Base-by-base conservation (phyloP, 2,329 filamentous ascomycete species). In the Cytospora schulzeri region DNA sequence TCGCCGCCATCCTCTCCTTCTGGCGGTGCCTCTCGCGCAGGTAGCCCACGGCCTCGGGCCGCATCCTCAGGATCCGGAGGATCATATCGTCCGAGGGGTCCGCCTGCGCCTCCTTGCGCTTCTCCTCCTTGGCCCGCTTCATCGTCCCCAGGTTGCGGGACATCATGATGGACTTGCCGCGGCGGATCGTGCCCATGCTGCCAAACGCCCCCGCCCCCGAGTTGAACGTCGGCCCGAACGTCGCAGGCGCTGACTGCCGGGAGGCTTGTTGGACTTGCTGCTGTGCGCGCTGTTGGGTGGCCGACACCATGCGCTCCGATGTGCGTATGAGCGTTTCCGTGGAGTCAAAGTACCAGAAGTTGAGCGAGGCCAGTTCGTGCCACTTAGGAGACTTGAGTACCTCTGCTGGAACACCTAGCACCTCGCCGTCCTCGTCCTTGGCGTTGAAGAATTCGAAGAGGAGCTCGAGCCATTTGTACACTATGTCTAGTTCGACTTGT, bases 81-180 rank as follows among this genome's bases (percentile, higher is more conserved):
- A 99, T 98, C 91, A 98, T 98, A 75, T 99, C 95, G 76, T 99
- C 95, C 74, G 90, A 97, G 1, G 95, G 94, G 75, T 98, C 95
- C 1, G 95, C 94, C 75, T 99, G 95, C 1, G 93, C 92, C 75
- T 98, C 94, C 71, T 93, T 93, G 68, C 95, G 85, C 80, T 96
- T 97, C 77, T 97, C 94, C 75, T 97, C 93, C 77, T 98, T 98
- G 50, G 91, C 93, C 74, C 94, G 92, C 71, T 88, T 90, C 93
- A 99, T 98, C 9, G 95, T 98, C 54, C 95, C 95, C 61, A 99
- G 79, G 75, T 98, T 99, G 64, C 94, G 88, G 71, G 88, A 92
- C 78, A 97, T 89, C 91, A 99, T 93, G 76, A 99, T 96, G 69
- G 88, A 92, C 85, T 89, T 88, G 70, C 87, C 85, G 61, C 87